These are phyloP conservation scores for Casuarina equisetifolia DNA, from an alignment of 306 rosid genomes.

Conservation along the genomic window DNA sequence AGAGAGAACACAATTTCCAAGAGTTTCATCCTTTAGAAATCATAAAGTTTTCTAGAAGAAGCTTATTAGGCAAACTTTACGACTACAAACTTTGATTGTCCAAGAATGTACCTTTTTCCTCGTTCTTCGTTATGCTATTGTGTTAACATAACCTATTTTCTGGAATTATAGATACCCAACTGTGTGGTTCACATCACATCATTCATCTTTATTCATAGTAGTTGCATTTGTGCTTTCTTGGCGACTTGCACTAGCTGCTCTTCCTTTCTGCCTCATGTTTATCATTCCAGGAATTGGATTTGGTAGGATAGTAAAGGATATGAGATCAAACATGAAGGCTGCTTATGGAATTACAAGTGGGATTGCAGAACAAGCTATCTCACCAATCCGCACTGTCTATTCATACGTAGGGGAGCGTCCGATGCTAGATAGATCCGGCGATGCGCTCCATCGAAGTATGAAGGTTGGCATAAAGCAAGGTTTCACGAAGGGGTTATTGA, in stretches of 20 bases:
- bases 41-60: too few relatives aligned
- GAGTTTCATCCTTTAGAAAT: too few relatives aligned
- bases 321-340: conserved; percentile 70
- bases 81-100: background rate
- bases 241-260: conserved; percentile 76
- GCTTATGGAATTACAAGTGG: conserved; percentile 90
- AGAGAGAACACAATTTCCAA: too few relatives aligned
- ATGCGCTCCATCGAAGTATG: conserved; percentile 58
- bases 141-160: conserved; percentile 3
- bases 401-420: conserved; percentile 78
- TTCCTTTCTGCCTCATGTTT: conserved; percentile 84
- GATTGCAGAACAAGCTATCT: conserved; percentile 84
- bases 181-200: conserved; percentile 79
- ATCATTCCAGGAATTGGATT: conserved; percentile 68
- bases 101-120: background rate
- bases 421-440: conserved; percentile 61
- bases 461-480: conserved; percentile 75
- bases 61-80: too few relatives aligned
- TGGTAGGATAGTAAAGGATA: conserved; percentile 71
- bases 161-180: conserved; percentile 64
- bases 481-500: conserved; percentile 75
- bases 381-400: conserved; percentile 77
- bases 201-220: conserved; percentile 72
- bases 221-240: conserved; percentile 75
- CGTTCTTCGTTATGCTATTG: conserved; percentile 10